Base-by-base conservation (phyloP, 768 basidiomycete species). In the Neoboletus magnificus region DNA sequence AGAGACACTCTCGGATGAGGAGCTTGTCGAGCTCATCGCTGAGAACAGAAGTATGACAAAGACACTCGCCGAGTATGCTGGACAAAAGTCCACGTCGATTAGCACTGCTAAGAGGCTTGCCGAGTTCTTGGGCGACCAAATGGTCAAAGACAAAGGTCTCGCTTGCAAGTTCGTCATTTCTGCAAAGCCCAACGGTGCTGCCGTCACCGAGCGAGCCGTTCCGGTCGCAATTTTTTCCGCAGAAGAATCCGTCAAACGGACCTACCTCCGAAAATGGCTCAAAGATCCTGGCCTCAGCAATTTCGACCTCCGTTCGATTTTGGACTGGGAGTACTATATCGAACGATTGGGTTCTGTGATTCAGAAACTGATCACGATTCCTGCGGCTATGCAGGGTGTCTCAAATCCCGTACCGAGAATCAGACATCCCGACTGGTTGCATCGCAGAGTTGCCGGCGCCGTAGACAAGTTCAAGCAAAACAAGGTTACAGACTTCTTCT, bases 91-190 rank as follows among this genome's bases (percentile, higher is more conserved):
- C 30, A 99, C 97, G 0, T 97, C 95, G 2, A 99, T 99, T 75
- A 93, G 90, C 61, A 99, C 97, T 1, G 97, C 97, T 4, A 86
- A 82, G 61, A 86, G 97, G 56, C 79, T 99, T 22, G 94, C 97
- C 2, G 97, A 99, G 69, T 98, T 99, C 75, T 74, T 99, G 53
- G 97, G 97, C 32, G 87, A 94, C 67, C 91, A 94, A 64, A 99
- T 99, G 97, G 95, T 98, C 64, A 98, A 98, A 72, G 97, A 98
- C 76, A 99, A 98, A 69, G 97, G 97, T 54, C 84, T 99, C 18
- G 92, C 97, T 10, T 98, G 97, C 80, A 94, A 93, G 68, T 99
- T 99, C 74, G 93, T 99, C 77, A 98, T 99, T 66, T 98, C 96
- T 25, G 89, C 89, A 3, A 91, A 89, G 65, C 97, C 97, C 2